Conservation (phyloP, 805 yeast species). For the Nakazawaea sp. region DNA sequence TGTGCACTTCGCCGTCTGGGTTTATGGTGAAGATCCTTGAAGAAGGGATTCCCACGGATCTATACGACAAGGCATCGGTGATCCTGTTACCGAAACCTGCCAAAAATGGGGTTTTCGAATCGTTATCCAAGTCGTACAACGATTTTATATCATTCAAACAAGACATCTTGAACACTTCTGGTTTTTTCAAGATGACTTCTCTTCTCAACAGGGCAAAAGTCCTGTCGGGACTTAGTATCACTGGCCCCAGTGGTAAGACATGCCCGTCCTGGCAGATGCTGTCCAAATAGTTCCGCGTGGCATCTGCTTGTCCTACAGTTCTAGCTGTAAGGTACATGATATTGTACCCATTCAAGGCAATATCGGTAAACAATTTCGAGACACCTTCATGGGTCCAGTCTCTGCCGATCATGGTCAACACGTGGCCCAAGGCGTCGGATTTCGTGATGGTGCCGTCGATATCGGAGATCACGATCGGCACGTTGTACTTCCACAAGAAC, state of each 20-base stretch:
- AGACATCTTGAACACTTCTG: constrained; percentile 98
- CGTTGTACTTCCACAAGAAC: constrained; percentile 74
- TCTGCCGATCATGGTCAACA: constrained; percentile 84
- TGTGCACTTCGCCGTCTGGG: constrained; percentile 94
- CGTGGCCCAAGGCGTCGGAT: constrained; percentile 96
- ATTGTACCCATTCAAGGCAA: constrained; percentile 81
- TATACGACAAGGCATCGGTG: constrained; percentile 91
- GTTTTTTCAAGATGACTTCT: constrained; percentile 89
- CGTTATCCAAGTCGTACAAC: constrained; percentile 38
- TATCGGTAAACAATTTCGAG: constrained; percentile 86
- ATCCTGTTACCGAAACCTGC: constrained; percentile 98
- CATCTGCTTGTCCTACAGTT: constrained; percentile 91
- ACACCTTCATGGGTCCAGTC: constrained; percentile 99
- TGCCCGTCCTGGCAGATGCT: constrained; percentile 74
- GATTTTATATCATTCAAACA: constrained; percentile 81
- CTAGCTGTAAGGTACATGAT: constrained; percentile 91
- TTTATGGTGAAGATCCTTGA: constrained; percentile 93
- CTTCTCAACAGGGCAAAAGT: constrained; percentile 92
- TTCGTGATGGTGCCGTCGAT: constrained; percentile 98
- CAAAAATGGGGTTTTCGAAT: constrained; percentile 68
- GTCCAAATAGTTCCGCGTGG: constrained; percentile 75
- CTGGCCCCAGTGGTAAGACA: constrained; percentile 83
- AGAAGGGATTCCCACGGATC: constrained; percentile 90
- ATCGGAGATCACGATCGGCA: constrained; percentile 92
- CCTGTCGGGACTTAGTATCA: constrained; percentile 89